Percentiles rank a stretch among this genome's conserved stretches.
Evolutionary conservation across 2,329 filamentous ascomycete genomes (phyloP).

Genomic region (Tolypocladium tropicale): DNA sequence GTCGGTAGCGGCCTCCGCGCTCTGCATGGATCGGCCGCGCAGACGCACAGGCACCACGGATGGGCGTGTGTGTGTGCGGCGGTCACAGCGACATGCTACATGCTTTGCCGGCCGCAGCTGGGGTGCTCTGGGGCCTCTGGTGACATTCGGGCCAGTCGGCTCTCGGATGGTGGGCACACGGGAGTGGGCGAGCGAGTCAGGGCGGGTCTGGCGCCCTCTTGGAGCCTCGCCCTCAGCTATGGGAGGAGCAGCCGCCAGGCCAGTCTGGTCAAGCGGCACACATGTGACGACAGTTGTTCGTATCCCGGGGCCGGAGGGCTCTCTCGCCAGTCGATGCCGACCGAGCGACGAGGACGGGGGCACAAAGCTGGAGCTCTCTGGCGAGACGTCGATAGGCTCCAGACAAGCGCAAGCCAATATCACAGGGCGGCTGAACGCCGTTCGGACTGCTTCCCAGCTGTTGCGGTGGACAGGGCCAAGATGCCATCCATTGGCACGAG

Average conservation of each 20-base stretch:
- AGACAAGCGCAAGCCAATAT: neutral
- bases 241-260: no score
- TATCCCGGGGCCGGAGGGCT: neutral
- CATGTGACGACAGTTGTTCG: neutral
- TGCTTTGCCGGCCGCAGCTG: no score
- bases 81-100: no score
- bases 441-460: neutral
- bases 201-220: constrained; percentile 1
- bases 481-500: neutral
- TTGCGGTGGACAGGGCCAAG: neutral
- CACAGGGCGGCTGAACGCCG: no score
- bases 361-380: neutral
- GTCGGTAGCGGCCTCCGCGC: constrained; percentile 3
- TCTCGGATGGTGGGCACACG: neutral
- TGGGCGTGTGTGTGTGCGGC: neutral
- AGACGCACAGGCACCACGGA: neutral
- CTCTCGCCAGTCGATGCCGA: no score
- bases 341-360: neutral
- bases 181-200: constrained; percentile 2
- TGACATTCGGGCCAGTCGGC: neutral
- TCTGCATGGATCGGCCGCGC: neutral
- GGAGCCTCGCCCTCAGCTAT: neutral
- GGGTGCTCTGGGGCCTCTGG: neutral
- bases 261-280: neutral
- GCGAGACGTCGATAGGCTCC: neutral